Evolutionary conservation across 352 stramenopile genomes (phyloP), one percentile per base, ranked within the genome.

Genomic region (Thraustochytrium striatum): DNA sequence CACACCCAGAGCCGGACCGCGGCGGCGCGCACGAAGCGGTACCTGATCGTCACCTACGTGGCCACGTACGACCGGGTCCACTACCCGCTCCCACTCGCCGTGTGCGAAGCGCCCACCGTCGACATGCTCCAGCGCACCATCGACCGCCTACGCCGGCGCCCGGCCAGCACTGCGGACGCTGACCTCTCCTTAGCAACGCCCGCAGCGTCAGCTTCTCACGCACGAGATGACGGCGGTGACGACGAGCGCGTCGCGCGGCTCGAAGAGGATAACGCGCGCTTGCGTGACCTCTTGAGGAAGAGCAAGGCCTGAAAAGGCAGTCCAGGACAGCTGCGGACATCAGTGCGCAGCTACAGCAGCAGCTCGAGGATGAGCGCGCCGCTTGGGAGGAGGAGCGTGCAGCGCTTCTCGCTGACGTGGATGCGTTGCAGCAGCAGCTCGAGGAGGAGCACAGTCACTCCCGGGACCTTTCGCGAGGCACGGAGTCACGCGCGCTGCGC

Each of bases 21-120:
- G 2, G 25, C 39, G 30, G 62, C 83, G 0, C 35, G 53, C 43
- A 57, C 53, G 57, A 96, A 96, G 81, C 84, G 92, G 21, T 97
- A 95, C 83, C 83, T 97, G 9, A 97, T 97, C 72, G 78, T 97
- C 33, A 97, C 93, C 1, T 97, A 97, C 78, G 88, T 88, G 0
- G 92, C 91, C 1, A 91, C 96, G 78, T 97, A 96, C 72, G 93
- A 97, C 59, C 87, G 91, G 33, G 93, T 97, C 8, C 93, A 97
- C 83, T 97, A 96, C 78, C 93, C 93, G 7, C 83, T 97, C 16
- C 92, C 93, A 28, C 85, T 97, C 8, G 85, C 78, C 5, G 86
- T 82, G 33, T 89, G 93, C 44, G 82, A 91, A 52, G 86, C 81
- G 25, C 88, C 91, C 3, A 88, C 84, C 11, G 68, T 85, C 28